Percentiles rank a stretch among this genome's conserved stretches.
Evolutionary conservation across 1,139 yeast species (phyloP).

Genomic region (Zygoascus sp.): DNA sequence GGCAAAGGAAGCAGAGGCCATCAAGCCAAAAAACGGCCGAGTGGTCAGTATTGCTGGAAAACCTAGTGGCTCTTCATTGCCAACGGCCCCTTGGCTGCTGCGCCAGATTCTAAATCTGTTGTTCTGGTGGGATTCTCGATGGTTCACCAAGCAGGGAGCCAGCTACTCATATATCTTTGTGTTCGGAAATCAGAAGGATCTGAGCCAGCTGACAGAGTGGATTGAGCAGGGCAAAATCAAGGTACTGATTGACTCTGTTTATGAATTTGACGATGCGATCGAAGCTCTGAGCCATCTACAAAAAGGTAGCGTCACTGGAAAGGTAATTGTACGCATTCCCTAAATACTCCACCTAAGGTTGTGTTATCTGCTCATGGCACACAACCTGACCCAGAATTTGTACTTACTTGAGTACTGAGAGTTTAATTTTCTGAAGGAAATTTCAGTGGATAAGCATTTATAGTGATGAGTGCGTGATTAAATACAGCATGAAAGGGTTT

Average conservation of each 20-base stretch:
- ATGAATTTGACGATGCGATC: conserved; percentile 11
- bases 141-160: neutral
- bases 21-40: conserved; percentile 4
- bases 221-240: conserved; percentile 13
- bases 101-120: neutral
- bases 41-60: conserved; percentile 13
- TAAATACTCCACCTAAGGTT: neutral
- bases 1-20: conserved; percentile 11
- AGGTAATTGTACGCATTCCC: conserved; percentile 13
- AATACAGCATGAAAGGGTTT: too few species aligned
- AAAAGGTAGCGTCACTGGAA: conserved; percentile 14
- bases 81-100: neutral
- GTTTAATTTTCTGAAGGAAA: too few species aligned
- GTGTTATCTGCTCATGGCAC: too few species aligned
- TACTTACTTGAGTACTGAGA: too few species aligned
- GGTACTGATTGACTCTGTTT: conserved; percentile 12
- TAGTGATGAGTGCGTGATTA: too few species aligned
- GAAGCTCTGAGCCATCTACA: conserved; percentile 10
- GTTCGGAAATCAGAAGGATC: neutral
- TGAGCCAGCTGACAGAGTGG: conserved; percentile 1
- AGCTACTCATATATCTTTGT: neutral
- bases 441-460: too few species aligned
- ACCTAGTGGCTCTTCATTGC: conserved; percentile 6
- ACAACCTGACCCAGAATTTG: neutral
- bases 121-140: conserved; percentile 1